These are phyloP conservation scores for Chlorella ohadii DNA, from an alignment of 139 green algal genomes.

Conservation along the genomic window DNA sequence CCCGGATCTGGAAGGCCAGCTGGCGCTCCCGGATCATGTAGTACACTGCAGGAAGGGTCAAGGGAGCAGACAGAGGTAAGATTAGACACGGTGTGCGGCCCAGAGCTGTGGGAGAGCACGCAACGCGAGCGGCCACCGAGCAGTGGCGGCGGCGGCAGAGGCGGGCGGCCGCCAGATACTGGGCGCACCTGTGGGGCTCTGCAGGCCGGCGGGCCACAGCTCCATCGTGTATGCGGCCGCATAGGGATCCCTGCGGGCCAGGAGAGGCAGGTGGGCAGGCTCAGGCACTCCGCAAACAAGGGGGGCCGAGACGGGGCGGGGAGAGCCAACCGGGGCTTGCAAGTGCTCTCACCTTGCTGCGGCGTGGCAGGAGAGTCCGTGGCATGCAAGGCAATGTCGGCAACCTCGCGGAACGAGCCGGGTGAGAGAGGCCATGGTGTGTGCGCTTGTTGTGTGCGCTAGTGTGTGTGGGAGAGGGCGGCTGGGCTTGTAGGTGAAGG, in stretches of 20 bases:
- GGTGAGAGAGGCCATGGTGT: too few species aligned
- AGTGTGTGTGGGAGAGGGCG: too few species aligned
- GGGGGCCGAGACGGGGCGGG: too few species aligned
- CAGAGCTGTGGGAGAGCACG: too few species aligned
- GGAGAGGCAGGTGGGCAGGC: too few species aligned
- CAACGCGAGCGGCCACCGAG: neutral
- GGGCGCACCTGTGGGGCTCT: conserved; percentile 4
- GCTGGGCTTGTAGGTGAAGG: too few species aligned
- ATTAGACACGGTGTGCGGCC: neutral
- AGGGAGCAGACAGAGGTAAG: too few species aligned
- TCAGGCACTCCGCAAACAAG: too few species aligned
- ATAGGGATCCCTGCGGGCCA: neutral
- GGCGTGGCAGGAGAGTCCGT: neutral
- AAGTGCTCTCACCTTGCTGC: neutral
- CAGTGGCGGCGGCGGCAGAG: neutral
- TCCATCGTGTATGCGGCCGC: neutral
- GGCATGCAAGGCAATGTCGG: neutral
- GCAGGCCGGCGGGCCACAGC: conserved; percentile 12
- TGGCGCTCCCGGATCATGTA: conserved; percentile 12
- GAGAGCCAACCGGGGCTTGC: too few species aligned
- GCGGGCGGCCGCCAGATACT: neutral
- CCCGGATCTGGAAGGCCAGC: conserved; percentile 11
- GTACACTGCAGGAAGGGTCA: neutral
- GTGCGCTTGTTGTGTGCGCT: too few species aligned
- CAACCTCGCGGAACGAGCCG: neutral